A percentile compares a stretch with the other conserved stretches of the same genome.
Evolutionary conservation across 2,329 filamentous ascomycete genomes (phyloP).

Genomic region (Lachnellula arida): DNA sequence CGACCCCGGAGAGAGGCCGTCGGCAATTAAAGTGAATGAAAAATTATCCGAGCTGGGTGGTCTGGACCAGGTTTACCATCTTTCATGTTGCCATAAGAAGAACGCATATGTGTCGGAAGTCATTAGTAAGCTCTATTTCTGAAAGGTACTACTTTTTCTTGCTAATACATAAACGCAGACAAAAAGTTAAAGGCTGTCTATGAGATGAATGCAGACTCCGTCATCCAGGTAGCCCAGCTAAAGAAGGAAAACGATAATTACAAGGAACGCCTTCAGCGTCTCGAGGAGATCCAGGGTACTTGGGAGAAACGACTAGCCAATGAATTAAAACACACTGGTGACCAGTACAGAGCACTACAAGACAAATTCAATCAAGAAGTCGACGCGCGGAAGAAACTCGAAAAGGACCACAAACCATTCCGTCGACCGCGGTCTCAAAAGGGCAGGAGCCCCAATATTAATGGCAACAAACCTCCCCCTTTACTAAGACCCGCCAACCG

Average conservation of each 20-base stretch:
- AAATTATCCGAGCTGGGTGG: constrained; percentile 42
- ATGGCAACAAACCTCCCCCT: not conserved
- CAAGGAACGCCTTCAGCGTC: constrained; percentile 14
- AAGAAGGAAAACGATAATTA: constrained; percentile 12
- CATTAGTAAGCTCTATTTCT: constrained; percentile 31
- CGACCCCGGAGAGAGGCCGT: constrained; percentile 45
- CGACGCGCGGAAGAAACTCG: constrained; percentile 11
- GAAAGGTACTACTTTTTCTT: not conserved
- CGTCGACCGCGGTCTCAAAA: constrained; percentile 6
- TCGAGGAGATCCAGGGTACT: constrained; percentile 16
- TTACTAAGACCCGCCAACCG: not conserved
- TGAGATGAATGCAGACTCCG: constrained; percentile 5
- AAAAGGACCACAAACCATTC: constrained; percentile 12
- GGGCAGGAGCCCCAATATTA: constrained; percentile 9
- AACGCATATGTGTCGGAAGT: constrained; percentile 29
- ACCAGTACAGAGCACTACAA: constrained; percentile 19
- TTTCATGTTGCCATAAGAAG: constrained; percentile 40
- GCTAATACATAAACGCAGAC: constrained; percentile 11
- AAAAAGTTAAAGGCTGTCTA: constrained; percentile 16
- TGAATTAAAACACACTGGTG: constrained; percentile 19
- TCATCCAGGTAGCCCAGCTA: constrained; percentile 5
- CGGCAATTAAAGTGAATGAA: constrained; percentile 46
- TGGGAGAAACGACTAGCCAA: constrained; percentile 19
- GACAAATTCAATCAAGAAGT: constrained; percentile 19
- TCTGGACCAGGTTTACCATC: constrained; percentile 45